Percentiles rank a stretch among this genome's conserved stretches.
phyloP scores from a whole-genome alignment of 2,329 filamentous ascomycete genomes.

The Apiospora koreana region DNA sequence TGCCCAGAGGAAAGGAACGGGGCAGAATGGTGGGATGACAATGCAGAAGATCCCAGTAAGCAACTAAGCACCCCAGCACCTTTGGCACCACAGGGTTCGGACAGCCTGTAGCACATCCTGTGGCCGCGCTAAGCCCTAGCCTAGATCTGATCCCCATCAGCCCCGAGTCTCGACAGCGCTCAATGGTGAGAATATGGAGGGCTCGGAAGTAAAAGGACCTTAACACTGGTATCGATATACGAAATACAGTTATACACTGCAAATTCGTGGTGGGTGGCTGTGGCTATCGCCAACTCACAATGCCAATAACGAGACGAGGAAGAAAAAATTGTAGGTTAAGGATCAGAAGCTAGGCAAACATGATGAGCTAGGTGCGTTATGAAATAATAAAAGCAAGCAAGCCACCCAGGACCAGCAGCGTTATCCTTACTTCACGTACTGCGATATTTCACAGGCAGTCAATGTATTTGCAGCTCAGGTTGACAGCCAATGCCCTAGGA shows the following conservation, averaged over 20 bases:
- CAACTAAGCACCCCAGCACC: background rate
- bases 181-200: background rate
- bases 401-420: background rate
- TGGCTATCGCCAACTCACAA: background rate
- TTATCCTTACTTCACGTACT: background rate
- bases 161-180: background rate
- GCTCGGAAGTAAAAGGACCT: background rate
- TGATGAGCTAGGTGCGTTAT: too few species aligned
- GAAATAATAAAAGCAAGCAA: background rate
- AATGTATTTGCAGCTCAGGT: too few species aligned
- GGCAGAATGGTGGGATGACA: background rate
- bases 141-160: background rate
- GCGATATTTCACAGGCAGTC: too few species aligned
- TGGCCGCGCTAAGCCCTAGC: background rate
- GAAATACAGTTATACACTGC: background rate
- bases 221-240: background rate
- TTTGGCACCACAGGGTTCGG: background rate
- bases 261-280: background rate
- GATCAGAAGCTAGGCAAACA: too few species aligned
- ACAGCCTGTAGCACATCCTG: background rate
- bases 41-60: background rate
- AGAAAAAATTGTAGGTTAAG: too few species aligned
- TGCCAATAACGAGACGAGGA: background rate
- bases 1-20: background rate
- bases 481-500: too few species aligned